Evolutionary conservation across 1,284 basidiomycete species (phyloP).

Genomic region (Wolfiporia cocos): DNA sequence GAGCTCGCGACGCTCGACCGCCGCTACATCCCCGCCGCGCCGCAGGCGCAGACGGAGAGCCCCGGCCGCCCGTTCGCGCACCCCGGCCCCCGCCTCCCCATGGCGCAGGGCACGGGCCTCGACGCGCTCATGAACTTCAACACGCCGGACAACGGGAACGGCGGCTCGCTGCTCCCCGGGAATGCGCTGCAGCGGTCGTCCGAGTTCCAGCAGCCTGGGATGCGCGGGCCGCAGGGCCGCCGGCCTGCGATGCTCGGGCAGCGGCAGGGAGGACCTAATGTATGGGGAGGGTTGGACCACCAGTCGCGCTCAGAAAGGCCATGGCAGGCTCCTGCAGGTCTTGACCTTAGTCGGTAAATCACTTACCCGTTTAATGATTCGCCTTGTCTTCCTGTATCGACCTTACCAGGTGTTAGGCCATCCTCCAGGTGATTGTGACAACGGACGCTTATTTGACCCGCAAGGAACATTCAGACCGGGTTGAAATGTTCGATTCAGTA

Average conservation of each 20-base stretch:
- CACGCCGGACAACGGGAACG: constrained; percentile 5
- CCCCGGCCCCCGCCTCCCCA: too few relatives aligned
- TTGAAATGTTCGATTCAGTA: too few relatives aligned
- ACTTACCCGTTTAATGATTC: too few relatives aligned
- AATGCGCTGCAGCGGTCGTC: constrained; percentile 10
- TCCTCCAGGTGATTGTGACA: too few relatives aligned
- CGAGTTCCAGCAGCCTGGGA: constrained; percentile 18
- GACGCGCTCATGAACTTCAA: constrained; percentile 2
- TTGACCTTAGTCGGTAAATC: constrained; percentile 3
- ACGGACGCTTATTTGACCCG: too few relatives aligned
- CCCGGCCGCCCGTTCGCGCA: too few relatives aligned
- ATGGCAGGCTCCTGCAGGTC: constrained; percentile 4
- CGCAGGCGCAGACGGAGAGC: constrained; percentile 9
- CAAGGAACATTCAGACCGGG: too few relatives aligned
- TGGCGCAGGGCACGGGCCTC: constrained; percentile 1
- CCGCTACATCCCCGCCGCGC: constrained; percentile 6
- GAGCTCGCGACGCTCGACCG: constrained; percentile 16
- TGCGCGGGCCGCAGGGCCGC: constrained; percentile 24
- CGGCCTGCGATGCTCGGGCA: constrained; percentile 26
- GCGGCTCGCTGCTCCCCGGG: constrained; percentile 3
- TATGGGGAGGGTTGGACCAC: constrained; percentile 14
- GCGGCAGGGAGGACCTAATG: constrained; percentile 22
- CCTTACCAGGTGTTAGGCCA: too few relatives aligned
- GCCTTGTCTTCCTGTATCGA: too few relatives aligned
- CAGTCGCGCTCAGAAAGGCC: constrained; percentile 11